Conservation (phyloP, 2,329 filamentous ascomycete species). For the Colletotrichum sp. region DNA sequence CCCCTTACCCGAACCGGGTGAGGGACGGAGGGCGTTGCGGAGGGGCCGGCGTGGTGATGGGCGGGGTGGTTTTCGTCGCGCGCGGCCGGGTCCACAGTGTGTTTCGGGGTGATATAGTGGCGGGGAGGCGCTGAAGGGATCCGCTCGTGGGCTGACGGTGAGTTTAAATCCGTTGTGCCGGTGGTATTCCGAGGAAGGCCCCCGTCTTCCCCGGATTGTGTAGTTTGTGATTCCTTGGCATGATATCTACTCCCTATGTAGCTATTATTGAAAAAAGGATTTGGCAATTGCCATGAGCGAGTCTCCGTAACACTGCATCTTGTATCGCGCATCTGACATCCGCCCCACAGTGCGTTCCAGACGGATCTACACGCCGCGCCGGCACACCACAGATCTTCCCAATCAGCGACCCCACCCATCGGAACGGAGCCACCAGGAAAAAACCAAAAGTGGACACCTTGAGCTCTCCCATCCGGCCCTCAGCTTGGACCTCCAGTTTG, state of each 20-base stretch:
- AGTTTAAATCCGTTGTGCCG: background rate
- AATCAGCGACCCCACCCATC: background rate
- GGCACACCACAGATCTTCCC: background rate
- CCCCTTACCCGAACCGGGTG: background rate
- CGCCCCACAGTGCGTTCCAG: background rate
- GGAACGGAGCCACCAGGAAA: background rate
- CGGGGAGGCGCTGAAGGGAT: background rate
- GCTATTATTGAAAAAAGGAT: too few relatives aligned
- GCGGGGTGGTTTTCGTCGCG: constrained; percentile 11
- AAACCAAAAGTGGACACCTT: background rate
- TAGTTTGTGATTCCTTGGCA: background rate
- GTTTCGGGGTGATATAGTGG: background rate
- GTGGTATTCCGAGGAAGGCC: background rate
- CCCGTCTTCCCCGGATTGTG: background rate
- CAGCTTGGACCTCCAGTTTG: background rate
- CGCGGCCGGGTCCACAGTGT: constrained; percentile 13
- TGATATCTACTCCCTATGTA: too few relatives aligned
- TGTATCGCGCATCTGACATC: background rate
- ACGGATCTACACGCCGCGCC: background rate
- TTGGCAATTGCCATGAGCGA: background rate
- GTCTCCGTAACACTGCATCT: background rate
- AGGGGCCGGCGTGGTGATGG: background rate
- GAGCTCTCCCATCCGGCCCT: background rate
- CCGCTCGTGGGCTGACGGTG: background rate
- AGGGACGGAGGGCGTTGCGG: background rate